Percentiles rank a stretch among this genome's conserved stretches.
Conservation (phyloP, 1,284 basidiomycete genomes). For the Pseudozyma thailandica region DNA sequence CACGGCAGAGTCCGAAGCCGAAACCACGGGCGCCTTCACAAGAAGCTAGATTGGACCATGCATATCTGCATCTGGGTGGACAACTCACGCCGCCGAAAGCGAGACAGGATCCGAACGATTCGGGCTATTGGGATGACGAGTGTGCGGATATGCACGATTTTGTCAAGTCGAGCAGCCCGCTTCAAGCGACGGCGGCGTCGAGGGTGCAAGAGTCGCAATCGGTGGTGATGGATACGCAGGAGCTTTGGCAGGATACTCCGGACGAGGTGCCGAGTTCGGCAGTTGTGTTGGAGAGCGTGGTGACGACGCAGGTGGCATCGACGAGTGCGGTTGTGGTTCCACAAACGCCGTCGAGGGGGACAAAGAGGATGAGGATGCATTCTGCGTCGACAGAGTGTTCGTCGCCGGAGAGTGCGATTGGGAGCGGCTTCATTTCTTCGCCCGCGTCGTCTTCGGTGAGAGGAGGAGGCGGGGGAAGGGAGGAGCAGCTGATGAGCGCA, state of each 20-base stretch:
- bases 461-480: conserved; percentile 3
- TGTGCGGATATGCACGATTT: conserved; percentile 43
- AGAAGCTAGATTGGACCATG: conserved; percentile 13
- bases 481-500: not conserved
- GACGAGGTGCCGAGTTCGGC: not conserved
- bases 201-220: conserved; percentile 20
- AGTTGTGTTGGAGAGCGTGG: conserved; percentile 1
- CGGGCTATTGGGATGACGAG: conserved; percentile 42
- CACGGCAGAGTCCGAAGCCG: not conserved
- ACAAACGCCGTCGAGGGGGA: conserved; percentile 29
- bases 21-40: conserved; percentile 4
- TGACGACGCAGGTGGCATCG: conserved; percentile 19
- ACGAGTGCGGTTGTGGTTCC: conserved; percentile 30
- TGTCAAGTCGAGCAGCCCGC: conserved; percentile 35
- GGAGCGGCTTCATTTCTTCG: conserved; percentile 45
- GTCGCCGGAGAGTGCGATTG: conserved; percentile 26
- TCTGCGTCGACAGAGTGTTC: conserved; percentile 13
- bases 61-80: conserved; percentile 39
- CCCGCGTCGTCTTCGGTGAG: conserved; percentile 37
- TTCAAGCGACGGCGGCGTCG: conserved; percentile 3
- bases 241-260: conserved; percentile 18
- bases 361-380: conserved; percentile 18
- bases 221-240: conserved; percentile 36
- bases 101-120: conserved; percentile 22
- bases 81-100: conserved; percentile 26